Percentiles rank a stretch among this genome's conserved stretches.
Conservation (phyloP, 805 yeast genomes). For the Osmozyma mogii region DNA sequence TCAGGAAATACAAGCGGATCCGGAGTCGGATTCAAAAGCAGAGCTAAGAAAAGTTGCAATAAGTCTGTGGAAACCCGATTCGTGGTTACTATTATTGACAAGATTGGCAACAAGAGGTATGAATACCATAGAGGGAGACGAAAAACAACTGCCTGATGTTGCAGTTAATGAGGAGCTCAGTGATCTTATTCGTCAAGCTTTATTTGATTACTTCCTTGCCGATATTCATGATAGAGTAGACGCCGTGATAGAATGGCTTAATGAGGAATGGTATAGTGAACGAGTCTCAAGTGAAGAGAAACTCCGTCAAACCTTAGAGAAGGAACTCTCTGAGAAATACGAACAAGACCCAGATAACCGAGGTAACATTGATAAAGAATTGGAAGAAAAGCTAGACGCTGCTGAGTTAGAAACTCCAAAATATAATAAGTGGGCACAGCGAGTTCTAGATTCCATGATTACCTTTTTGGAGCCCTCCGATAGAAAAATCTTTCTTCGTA, state of each 20-base stretch:
- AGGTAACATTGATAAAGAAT: constrained; percentile 11
- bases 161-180: constrained; percentile 36
- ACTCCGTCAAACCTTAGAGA: constrained; percentile 6
- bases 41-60: constrained; percentile 55
- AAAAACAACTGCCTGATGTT: constrained; percentile 19
- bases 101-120: constrained; percentile 82
- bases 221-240: constrained; percentile 70
- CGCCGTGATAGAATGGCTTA: constrained; percentile 81
- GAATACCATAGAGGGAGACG: constrained; percentile 15
- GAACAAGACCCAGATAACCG: constrained; percentile 10
- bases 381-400: constrained; percentile 9
- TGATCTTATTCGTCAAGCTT: constrained; percentile 56
- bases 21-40: constrained; percentile 25
- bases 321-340: constrained; percentile 11
- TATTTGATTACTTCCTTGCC: constrained; percentile 65
- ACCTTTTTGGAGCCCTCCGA: constrained; percentile 82
- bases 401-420: constrained; percentile 29
- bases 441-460: constrained; percentile 67
- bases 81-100: constrained; percentile 71
- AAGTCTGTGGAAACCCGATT: constrained; percentile 46
- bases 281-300: constrained; percentile 30
- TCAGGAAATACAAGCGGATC: constrained; percentile 13
- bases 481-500: constrained; percentile 69
- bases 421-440: constrained; percentile 64
- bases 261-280: constrained; percentile 87